phyloP scores from a whole-genome alignment of 805 yeast species.

The Metschnikowia bowlesiae region DNA sequence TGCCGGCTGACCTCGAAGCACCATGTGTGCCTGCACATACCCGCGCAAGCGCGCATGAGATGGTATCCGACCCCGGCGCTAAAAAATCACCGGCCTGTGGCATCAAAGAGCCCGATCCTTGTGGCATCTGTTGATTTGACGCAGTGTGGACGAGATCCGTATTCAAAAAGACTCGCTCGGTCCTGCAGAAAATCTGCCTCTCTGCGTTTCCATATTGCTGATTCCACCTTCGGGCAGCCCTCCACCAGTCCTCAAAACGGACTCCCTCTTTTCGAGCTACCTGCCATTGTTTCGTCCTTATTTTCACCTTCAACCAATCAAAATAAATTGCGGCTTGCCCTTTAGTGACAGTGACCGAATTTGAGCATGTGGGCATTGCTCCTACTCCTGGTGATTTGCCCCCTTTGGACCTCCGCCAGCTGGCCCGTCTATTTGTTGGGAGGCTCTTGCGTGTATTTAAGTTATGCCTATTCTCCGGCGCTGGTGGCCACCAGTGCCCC shows the following conservation, averaged over 20 bases:
- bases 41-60: background rate
- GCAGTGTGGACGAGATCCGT: background rate
- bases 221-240: too few relatives aligned
- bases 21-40: background rate
- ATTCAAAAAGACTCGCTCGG: too few relatives aligned
- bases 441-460: constrained; percentile 17
- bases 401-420: background rate
- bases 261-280: too few relatives aligned
- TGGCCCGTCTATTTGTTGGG: constrained; percentile 2
- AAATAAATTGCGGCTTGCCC: too few relatives aligned
- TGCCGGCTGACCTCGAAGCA: background rate
- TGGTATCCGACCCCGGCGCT: background rate
- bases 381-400: background rate
- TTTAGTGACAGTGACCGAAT: too few relatives aligned
- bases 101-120: background rate
- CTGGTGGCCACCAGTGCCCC: constrained; percentile 28
- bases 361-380: background rate
- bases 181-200: too few relatives aligned
- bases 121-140: background rate
- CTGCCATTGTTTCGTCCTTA: too few relatives aligned
- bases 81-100: background rate
- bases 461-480: constrained; percentile 46
- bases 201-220: too few relatives aligned
- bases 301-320: too few relatives aligned
- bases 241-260: too few relatives aligned